Evolutionary conservation across 352 stramenopile species (phyloP).

Genomic region (Aphanomyces cochlioides): DNA sequence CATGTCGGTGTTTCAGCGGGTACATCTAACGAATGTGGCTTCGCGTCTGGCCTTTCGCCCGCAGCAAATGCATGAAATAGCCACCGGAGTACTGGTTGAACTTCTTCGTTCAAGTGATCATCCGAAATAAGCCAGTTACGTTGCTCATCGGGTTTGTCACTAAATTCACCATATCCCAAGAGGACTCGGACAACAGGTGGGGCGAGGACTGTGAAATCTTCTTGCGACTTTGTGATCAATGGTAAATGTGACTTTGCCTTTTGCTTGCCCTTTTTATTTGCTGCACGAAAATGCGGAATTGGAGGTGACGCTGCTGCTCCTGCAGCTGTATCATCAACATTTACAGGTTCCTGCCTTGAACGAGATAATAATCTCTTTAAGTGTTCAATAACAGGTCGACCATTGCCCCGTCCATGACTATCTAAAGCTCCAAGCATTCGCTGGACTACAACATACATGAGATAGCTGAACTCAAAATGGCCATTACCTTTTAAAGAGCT

Average conservation of each 20-base stretch:
- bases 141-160: conserved; percentile 19
- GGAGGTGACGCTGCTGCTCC: background rate
- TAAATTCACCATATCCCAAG: conserved; percentile 15
- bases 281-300: background rate
- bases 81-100: background rate
- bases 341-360: background rate
- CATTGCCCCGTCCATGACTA: background rate
- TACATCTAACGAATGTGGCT: background rate
- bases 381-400: conserved; percentile 19
- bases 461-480: background rate
- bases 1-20: background rate
- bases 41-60: background rate
- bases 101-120: conserved; percentile 6
- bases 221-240: background rate
- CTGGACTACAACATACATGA: conserved; percentile 8
- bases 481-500: conserved; percentile 14
- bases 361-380: conserved; percentile 7
- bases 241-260: background rate
- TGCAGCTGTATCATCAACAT: background rate
- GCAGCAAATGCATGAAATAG: conserved; percentile 11
- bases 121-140: conserved; percentile 9
- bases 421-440: conserved; percentile 20
- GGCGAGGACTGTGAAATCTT: background rate
- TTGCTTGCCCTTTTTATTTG: conserved; percentile 11
- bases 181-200: conserved; percentile 8